These are phyloP conservation scores for Sarocladium brachiariae DNA, from an alignment of 2,329 filamentous ascomycete genomes.

Conservation along the genomic window DNA sequence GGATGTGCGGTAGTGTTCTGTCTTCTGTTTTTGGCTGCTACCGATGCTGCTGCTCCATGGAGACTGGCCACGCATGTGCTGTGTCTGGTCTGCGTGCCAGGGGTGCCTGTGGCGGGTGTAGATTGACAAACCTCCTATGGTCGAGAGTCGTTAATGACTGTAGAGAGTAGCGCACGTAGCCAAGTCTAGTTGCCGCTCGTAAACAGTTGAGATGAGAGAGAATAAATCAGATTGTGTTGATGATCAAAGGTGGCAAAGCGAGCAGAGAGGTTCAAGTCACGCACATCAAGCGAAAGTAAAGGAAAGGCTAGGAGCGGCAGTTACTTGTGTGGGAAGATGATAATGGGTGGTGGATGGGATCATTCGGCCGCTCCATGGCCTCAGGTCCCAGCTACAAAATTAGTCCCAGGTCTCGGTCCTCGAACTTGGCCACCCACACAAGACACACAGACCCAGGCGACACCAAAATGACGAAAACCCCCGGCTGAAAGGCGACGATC, in stretches of 20 bases:
- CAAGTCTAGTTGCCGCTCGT: too few relatives aligned
- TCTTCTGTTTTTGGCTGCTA: background rate
- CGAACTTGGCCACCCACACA: constrained; percentile 4
- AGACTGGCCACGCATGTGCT: background rate
- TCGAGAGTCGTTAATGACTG: background rate
- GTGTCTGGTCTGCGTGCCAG: constrained; percentile 1
- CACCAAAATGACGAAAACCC: background rate
- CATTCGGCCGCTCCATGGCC: too few relatives aligned
- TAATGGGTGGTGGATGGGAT: background rate
- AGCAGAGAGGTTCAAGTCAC: too few relatives aligned
- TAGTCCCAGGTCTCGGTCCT: background rate
- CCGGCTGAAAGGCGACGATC: too few relatives aligned
- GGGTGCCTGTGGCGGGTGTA: background rate
- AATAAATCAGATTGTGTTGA: too few relatives aligned
- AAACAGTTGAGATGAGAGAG: too few relatives aligned
- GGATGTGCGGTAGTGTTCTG: too few relatives aligned
- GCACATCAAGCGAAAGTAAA: background rate
- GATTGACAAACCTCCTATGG: background rate
- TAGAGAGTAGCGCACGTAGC: background rate
- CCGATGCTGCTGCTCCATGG: too few relatives aligned
- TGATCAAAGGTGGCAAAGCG: too few relatives aligned
- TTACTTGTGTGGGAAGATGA: background rate
- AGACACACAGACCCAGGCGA: too few relatives aligned
- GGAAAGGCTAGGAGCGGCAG: constrained; percentile 1
- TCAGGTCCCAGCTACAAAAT: background rate